Conservation (phyloP, 768 basidiomycete genomes). For the Boletus subparvulus region DNA sequence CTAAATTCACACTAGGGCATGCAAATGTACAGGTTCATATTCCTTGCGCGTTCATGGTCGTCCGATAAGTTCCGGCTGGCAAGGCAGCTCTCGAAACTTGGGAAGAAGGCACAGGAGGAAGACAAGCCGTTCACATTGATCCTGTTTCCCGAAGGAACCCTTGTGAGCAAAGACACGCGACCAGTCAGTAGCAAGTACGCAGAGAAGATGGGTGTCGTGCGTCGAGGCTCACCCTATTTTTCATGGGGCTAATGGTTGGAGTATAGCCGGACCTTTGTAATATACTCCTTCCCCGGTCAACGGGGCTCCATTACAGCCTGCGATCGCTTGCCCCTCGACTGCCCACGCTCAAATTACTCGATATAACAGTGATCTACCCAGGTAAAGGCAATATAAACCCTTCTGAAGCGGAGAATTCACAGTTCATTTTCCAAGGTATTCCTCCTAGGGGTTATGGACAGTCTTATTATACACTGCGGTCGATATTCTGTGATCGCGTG, state of each 20-base stretch:
- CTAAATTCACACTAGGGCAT: conserved; percentile 57
- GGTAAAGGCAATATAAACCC: conserved; percentile 42
- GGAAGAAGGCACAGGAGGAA: conserved; percentile 61
- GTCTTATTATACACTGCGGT: conserved; percentile 84
- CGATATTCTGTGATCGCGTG: conserved; percentile 78
- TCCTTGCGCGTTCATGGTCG: conserved; percentile 88
- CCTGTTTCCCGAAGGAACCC: conserved; percentile 94
- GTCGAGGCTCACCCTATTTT: conserved; percentile 33
- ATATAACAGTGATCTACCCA: conserved; percentile 90
- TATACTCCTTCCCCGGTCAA: conserved; percentile 87
- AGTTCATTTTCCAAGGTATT: conserved; percentile 48
- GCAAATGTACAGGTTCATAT: conserved; percentile 94
- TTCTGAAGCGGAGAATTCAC: not conserved
- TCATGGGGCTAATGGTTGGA: conserved; percentile 8
- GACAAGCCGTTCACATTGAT: conserved; percentile 77
- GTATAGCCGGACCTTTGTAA: conserved; percentile 75
- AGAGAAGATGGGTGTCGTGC: conserved; percentile 82
- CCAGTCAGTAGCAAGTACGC: conserved; percentile 86
- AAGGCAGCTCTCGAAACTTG: conserved; percentile 64
- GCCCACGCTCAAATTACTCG: conserved; percentile 77
- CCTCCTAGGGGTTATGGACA: conserved; percentile 83
- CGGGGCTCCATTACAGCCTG: conserved; percentile 83
- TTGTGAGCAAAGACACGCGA: conserved; percentile 83
- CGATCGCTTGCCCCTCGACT: conserved; percentile 78
- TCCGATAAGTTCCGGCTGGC: conserved; percentile 73